Conservation (phyloP, 208 protist genomes). For the Wallacemonas collosoma region DNA sequence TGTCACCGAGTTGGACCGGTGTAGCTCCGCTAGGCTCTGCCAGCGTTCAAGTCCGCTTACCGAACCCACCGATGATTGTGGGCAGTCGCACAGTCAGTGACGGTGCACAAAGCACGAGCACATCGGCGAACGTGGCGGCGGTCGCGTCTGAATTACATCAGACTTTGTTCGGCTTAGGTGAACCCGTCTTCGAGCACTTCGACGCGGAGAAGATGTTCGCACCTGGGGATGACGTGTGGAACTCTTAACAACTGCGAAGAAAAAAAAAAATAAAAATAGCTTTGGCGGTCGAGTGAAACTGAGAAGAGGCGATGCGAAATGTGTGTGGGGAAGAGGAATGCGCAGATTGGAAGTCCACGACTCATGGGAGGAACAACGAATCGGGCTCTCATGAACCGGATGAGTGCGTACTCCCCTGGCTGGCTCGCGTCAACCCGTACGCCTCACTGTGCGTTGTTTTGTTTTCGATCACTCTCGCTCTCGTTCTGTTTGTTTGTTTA, state of each 20-base stretch:
- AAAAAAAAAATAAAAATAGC: too few species aligned
- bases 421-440: too few species aligned
- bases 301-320: too few species aligned
- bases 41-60: constrained; percentile 14
- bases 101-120: background rate
- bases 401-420: too few species aligned
- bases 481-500: too few species aligned
- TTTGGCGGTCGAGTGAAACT: too few species aligned
- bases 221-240: constrained; percentile 24
- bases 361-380: too few species aligned
- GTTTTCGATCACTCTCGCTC: too few species aligned
- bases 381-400: too few species aligned
- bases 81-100: background rate
- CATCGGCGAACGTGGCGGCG: constrained; percentile 5
- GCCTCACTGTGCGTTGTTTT: too few species aligned
- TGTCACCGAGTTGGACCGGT: constrained; percentile 28
- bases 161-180: constrained; percentile 25
- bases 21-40: constrained; percentile 38
- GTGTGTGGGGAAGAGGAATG: too few species aligned
- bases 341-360: too few species aligned
- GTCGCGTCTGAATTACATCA: constrained; percentile 4
- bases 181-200: constrained; percentile 34
- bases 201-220: constrained; percentile 39
- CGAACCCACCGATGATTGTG: background rate
- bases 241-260: background rate